phyloP scores from a whole-genome alignment of 202 grass and related monocot genomes.

The Elaeis oleifera region DNA sequence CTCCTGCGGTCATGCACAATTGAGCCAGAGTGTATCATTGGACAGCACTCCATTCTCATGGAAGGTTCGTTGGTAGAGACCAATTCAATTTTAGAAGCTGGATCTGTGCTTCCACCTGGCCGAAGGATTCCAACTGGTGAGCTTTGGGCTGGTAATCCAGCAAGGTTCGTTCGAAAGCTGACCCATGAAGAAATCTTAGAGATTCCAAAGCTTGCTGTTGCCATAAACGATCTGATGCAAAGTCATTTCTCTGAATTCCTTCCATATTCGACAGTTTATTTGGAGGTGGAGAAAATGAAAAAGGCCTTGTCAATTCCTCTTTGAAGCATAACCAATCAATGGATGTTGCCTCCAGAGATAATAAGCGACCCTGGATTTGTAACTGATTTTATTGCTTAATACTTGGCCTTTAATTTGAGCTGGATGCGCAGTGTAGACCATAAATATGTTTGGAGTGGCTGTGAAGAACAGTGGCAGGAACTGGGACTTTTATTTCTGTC shows the following conservation, averaged over 20 bases:
- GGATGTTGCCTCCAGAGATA: too few relatives aligned
- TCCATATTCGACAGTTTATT: conserved; percentile 83
- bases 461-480: too few relatives aligned
- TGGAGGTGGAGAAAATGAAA: conserved; percentile 92
- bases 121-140: conserved; percentile 87
- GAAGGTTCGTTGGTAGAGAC: conserved; percentile 95
- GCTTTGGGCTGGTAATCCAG: conserved; percentile 89
- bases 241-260: conserved; percentile 91
- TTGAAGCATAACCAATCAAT: conserved; percentile 17
- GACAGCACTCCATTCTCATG: conserved; percentile 92
- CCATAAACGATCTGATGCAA: conserved; percentile 97
- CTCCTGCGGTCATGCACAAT: conserved; percentile 94
- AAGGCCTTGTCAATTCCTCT: conserved; percentile 58
- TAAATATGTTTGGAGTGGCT: too few relatives aligned
- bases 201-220: conserved; percentile 86
- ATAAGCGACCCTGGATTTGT: too few relatives aligned
- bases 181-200: conserved; percentile 90
- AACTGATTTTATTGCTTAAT: too few relatives aligned
- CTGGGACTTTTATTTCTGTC: too few relatives aligned
- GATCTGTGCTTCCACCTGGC: conserved; percentile 74
- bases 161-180: conserved; percentile 75
- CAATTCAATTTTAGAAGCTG: conserved; percentile 93
- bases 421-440: too few relatives aligned
- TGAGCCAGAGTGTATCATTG: conserved; percentile 93
- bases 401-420: too few relatives aligned